Evolutionary conservation across 1,139 yeast genomes (phyloP).

Genomic region (Pichia sp.): DNA sequence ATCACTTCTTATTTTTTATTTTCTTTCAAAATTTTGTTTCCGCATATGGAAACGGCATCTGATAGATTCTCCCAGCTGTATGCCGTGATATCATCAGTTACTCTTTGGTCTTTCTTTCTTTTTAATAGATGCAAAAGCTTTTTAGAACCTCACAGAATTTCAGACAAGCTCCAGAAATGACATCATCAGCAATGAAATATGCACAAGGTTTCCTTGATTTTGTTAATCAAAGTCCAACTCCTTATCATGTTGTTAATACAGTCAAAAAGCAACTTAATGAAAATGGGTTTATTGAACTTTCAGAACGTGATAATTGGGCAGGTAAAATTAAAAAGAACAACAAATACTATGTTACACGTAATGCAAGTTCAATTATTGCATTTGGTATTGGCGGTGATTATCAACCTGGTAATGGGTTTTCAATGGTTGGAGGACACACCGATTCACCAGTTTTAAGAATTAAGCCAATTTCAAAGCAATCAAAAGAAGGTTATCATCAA

Average conservation of each 20-base stretch:
- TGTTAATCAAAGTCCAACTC: slow-evolving; percentile 85
- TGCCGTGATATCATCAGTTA: background rate
- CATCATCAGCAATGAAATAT: slow-evolving; percentile 24
- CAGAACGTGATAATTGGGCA: slow-evolving; percentile 76
- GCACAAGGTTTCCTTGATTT: slow-evolving; percentile 66
- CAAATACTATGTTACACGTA: slow-evolving; percentile 77
- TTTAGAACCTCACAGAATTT: background rate
- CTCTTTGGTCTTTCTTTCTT: background rate
- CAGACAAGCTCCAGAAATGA: slow-evolving; percentile 1
- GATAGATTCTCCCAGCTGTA: background rate
- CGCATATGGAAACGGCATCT: background rate
- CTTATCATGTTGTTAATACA: slow-evolving; percentile 82
- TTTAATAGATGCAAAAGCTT: background rate
- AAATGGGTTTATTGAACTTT: slow-evolving; percentile 68
- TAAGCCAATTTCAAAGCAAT: slow-evolving; percentile 79
- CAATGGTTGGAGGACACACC: slow-evolving; percentile 91
- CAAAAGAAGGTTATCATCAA: slow-evolving; percentile 73
- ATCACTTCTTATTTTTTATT: background rate
- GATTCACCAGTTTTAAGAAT: slow-evolving; percentile 91
- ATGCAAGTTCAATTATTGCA: slow-evolving; percentile 82
- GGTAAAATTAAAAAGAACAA: slow-evolving; percentile 47
- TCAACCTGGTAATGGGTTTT: slow-evolving; percentile 75
- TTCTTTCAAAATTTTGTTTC: background rate
- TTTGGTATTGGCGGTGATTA: slow-evolving; percentile 73
- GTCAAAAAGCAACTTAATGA: slow-evolving; percentile 46